Evolutionary conservation across 176 grass and related monocot genomes (phyloP), one percentile per base, ranked within the genome.

Genomic region (Juncus inflexus): DNA sequence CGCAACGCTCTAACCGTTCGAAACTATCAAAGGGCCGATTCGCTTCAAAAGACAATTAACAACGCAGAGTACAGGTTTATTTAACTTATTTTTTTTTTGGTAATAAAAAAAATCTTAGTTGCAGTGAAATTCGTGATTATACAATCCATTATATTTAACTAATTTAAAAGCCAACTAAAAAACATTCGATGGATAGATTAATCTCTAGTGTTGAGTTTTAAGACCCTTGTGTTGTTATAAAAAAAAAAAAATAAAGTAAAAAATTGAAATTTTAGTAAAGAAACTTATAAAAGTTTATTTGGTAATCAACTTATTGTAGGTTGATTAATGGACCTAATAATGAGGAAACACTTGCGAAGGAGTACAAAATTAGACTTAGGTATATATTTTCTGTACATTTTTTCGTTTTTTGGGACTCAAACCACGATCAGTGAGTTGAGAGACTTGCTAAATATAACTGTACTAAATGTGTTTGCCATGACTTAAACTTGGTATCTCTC

Each of bases 351-450:
- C 80, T 95, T 8, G 80, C 70, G 35, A 72, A 43, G 45, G 83
- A 86, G 72, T 90, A 90, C 49, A 70, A 80, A 64, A 84, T 95
- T 16, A 81, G 86, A 74, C 76, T 95, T 67, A 86, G 80, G 86
- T 86, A 84, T 39, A 6, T 5, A 9, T 60, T 57, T 40, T 69
- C 12, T 11, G 54, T 40, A 40, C 7, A 42, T 63, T 15, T 13
- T 13, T 37, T 19, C 2, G 3, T 5, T 2, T 7, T 45, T 42
- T 0, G 11, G 8, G 12, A 42, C 7, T 43, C 1, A 9, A 64
- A 64, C 19, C 13, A 45, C 41, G 47, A 38, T 19, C 38, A 47
- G 13, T 28, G 19, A 28, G 19, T 28, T 28, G 19, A 28, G 19
- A 28, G 19, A 28, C 19, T 28, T 28, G 19, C 11, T 64, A 42